These are phyloP conservation scores for Pulveroboletus sp. DNA, from an alignment of 768 basidiomycete genomes.

Conservation along the genomic window DNA sequence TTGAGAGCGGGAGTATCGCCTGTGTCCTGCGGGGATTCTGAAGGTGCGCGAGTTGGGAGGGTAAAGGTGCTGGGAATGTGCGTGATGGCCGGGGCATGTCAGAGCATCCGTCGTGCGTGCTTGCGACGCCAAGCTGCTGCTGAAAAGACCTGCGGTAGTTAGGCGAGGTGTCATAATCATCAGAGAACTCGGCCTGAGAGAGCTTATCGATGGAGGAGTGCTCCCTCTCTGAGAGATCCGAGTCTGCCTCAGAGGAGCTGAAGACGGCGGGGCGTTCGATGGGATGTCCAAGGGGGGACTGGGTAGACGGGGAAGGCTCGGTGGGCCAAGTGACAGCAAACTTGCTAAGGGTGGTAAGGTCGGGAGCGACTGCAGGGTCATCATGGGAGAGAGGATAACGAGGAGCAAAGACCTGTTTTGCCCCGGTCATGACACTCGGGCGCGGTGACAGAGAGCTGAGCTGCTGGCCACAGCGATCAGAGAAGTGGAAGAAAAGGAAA, in stretches of 20 bases:
- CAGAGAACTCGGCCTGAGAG: slow-evolving; percentile 31
- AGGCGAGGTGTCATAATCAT: slow-evolving; percentile 26
- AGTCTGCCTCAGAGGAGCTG: slow-evolving; percentile 50
- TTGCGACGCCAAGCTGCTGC: slow-evolving; percentile 20
- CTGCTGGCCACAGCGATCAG: slow-evolving; percentile 12
- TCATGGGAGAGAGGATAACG: slow-evolving; percentile 43
- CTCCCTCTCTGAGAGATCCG: slow-evolving; percentile 47
- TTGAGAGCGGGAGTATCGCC: slow-evolving; percentile 6
- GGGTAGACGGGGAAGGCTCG: slow-evolving; percentile 39
- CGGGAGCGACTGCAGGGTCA: slow-evolving; percentile 41
- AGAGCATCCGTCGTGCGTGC: slow-evolving; percentile 23
- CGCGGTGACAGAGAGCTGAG: slow-evolving; percentile 10
- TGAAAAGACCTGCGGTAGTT: slow-evolving; percentile 23
- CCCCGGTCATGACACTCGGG: slow-evolving; percentile 24
- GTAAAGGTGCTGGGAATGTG: slow-evolving; percentile 75
- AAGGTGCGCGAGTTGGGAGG: slow-evolving; percentile 71
- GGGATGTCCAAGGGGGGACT: slow-evolving; percentile 30
- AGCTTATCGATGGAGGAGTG: slow-evolving; percentile 26
- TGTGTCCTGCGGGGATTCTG: slow-evolving; percentile 56
- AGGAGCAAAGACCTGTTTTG: slow-evolving; percentile 41
- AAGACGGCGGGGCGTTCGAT: slow-evolving; percentile 38
- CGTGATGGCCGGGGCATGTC: slow-evolving; percentile 59
- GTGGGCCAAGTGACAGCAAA: slow-evolving; percentile 58
- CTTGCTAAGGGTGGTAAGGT: slow-evolving; percentile 47
- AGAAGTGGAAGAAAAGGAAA: slow-evolving; percentile 7